Base-by-base conservation (phyloP, 257 asterid species). In the Nicotiana noctiflora region DNA sequence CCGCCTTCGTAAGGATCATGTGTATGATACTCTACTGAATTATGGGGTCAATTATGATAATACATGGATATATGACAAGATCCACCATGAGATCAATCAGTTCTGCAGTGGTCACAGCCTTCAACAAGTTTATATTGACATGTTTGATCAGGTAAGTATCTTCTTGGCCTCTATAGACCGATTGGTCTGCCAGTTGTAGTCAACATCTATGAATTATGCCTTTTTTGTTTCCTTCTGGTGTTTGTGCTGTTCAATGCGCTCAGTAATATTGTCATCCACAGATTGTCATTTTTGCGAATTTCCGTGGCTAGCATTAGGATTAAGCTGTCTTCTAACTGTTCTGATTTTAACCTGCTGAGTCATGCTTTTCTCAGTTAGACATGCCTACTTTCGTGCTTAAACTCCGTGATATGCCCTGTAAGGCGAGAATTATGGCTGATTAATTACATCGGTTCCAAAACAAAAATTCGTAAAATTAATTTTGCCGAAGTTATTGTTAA, bases 51-150 rank as follows among this genome's bases (percentile, higher is more conserved):
- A 92, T 13, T 96, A 96, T 86, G 99, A 96, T 92, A 81, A 96
- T 82, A 96, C 98, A 32, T 96, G 98, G 99, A 96, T 96, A 85
- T 96, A 96, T 63, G 99, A 94, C 90, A 96, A 96, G 88, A 96
- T 96, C 84, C 99, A 94, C 85, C 99, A 96, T 14, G 99, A 96
- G 92, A 96, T 96, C 86, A 96, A 94, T 87, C 99, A 96, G 90
- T 96, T 96, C 80, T 96, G 99, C 87, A 96, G 99, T 87, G 86
- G 80, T 67, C 99, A 94, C 86, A 89, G 97, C 77, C 98, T 96
- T 84, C 98, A 93, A 88, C 98, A 96, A 88, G 99, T 96, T 85
- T 96, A 94, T 84, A 96, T 96, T 12, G 99, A 96, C 84, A 96
- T 92, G 99, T 96, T 96, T 37, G 99, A 96, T 88, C 99, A 96